Base-by-base conservation (phyloP, 1,284 basidiomycete species). In the Cystobasidium sp. region DNA sequence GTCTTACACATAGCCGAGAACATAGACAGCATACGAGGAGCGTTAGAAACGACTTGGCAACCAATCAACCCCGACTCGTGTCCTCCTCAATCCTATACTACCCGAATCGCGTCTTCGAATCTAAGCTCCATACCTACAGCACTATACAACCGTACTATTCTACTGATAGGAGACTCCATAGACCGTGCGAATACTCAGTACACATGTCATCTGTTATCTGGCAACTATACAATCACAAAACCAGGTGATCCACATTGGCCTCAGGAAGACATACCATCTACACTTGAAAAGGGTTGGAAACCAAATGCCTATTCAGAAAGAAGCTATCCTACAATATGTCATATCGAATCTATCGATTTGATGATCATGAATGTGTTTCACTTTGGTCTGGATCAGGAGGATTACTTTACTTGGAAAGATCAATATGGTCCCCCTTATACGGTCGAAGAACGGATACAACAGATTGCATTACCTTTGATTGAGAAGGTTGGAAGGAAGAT, bases 391-490 rank as follows among this genome's bases (percentile, higher is more conserved):
- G 69, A 72, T 58, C 9, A 72, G 43, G 62, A 63, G n/a, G 69
- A 56, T 51, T 72, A 72, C 41, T 72, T 72, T 37, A 49, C 22
- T 43, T 72, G 59, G 61, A 72, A 72, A 37, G 69, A 72, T 72
- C 69, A 72, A 41, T 63, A 43, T 44, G 61, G 59, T 24, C 49
- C 69, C 14, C 69, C 69, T 43, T 55, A 55, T n/a, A n/a, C n/a
- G 12, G 47, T 52, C 4, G 61, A 72, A 53, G 47, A 53, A 24
- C 37, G 69, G 20, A 56, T 72, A 14, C 20, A 56, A 20, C 20
- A 65, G 59, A 65, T 72, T 31, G 69, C 69, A 10, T 9, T 46
- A 18, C 69, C 69, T 43, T 44, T 72, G 16, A 24, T 65, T 14
- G n/a, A 46, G 3, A 64, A 22, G 18, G 8, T 72, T 3, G 69